Conservation (phyloP, 2,329 filamentous ascomycete species). For the Arachnomyces sp. region DNA sequence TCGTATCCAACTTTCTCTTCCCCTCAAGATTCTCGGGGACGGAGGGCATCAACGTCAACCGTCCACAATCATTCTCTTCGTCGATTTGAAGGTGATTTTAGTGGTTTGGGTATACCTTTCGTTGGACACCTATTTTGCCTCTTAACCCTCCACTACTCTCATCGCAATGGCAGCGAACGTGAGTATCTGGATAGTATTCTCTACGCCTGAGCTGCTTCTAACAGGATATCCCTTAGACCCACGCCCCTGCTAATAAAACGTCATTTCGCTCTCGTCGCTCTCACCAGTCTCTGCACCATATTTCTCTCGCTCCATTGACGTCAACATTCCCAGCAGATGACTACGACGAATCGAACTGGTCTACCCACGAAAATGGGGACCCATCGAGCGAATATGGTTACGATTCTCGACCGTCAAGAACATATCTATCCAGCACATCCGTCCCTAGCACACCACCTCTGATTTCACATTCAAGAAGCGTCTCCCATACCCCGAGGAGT, state of each 20-base stretch:
- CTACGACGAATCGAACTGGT: slow-evolving; percentile 27
- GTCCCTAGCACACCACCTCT: slow-evolving; percentile 37
- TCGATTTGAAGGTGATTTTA: too few relatives aligned
- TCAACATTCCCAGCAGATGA: slow-evolving; percentile 46
- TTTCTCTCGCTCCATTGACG: slow-evolving; percentile 55
- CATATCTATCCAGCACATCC: slow-evolving; percentile 35
- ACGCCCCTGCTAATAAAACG: slow-evolving; percentile 19
- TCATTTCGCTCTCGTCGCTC: slow-evolving; percentile 44
- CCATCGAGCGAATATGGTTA: slow-evolving; percentile 26
- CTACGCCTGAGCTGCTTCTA: slow-evolving; percentile 2
- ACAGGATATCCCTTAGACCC: slow-evolving; percentile 6
- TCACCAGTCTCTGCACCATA: slow-evolving; percentile 51
- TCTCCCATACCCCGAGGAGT: slow-evolving; percentile 26
- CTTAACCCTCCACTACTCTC: too few relatives aligned
- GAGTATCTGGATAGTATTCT: neutral
- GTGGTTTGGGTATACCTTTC: too few relatives aligned
- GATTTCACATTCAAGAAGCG: slow-evolving; percentile 35
- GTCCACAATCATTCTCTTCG: too few relatives aligned
- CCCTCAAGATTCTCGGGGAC: too few relatives aligned
- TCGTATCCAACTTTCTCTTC: too few relatives aligned
- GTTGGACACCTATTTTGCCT: too few relatives aligned
- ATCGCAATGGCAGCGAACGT: too few relatives aligned
- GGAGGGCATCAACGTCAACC: too few relatives aligned
- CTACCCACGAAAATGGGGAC: slow-evolving; percentile 17
- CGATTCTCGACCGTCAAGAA: slow-evolving; percentile 16